phyloP scores from a whole-genome alignment of 441 rosid genomes.

The Raphanus hybrid region DNA sequence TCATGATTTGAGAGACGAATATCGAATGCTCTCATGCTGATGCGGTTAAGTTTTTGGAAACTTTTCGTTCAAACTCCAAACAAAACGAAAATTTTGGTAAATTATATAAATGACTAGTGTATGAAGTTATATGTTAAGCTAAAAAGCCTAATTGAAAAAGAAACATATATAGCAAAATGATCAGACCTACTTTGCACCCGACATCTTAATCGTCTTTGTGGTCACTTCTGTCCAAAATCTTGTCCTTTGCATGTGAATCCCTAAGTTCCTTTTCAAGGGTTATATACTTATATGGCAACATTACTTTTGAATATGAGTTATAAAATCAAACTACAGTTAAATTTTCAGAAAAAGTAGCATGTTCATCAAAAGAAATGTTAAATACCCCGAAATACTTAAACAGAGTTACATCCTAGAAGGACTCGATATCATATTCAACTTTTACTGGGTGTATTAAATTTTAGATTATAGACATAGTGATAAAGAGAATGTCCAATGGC shows the following conservation, averaged over 20 bases:
- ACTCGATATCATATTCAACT: background rate
- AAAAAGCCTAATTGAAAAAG: background rate
- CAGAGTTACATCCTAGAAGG: background rate
- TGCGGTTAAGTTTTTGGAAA: background rate
- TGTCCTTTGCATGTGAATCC: background rate
- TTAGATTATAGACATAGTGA: background rate
- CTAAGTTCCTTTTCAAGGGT: background rate
- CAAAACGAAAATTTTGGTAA: too few relatives aligned
- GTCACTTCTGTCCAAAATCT: slow-evolving; percentile 8
- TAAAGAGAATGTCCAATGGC: background rate
- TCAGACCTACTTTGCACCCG: background rate
- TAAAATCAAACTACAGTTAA: background rate
- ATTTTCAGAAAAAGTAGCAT: too few relatives aligned
- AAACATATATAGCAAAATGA: slow-evolving; percentile 1
- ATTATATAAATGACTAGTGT: too few relatives aligned
- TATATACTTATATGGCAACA: background rate
- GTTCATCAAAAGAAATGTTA: too few relatives aligned
- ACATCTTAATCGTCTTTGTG: slow-evolving; percentile 6
- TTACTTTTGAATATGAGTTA: background rate
- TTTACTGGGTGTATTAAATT: background rate
- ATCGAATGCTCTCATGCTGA: slow-evolving; percentile 7
- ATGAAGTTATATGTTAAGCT: background rate
- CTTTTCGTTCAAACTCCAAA: too few relatives aligned
- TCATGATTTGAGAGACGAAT: background rate
- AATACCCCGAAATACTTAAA: background rate